Base-by-base conservation (phyloP, 768 basidiomycete genomes). In the Collybia sordida region DNA sequence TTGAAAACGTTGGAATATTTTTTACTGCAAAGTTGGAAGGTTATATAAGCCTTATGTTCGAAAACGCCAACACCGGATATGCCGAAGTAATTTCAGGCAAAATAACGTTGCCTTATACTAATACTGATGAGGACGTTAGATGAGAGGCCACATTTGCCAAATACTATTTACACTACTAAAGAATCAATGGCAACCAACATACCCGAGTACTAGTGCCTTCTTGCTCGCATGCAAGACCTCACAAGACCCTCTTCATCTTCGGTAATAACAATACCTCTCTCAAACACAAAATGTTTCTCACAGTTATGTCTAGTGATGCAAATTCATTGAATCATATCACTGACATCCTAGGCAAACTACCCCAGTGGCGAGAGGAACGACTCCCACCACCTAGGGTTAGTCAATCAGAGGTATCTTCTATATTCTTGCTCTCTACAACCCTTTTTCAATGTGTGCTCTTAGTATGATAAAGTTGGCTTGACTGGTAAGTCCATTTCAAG, bases 381-480 rank as follows among this genome's bases (percentile, higher is more conserved):
- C 79, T 94, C 21, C 82, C 92, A 22, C 92, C 93, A 46, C 93
- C 93, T 0, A 80, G 90, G 50, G 90, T 90, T 50, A 86, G 80
- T 53, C 88, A 93, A 61, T 96, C 93, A 7, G 80, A 83, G 69
- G 86, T 79, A 59, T 36, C 70, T 64, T 34, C 17, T 15, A 40
- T 39, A 23, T 23, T 21, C 35, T n/a, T 24, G 25, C 34, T 12
- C 37, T 41, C n/a, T 36, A 19, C 42, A 21, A 27, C 11, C 31
- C 31, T 21, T 47, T 59, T 42, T 45, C 52, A 43, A 60, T 38
- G 47, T 28, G 40, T 8, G 43, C 22, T 41, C 42, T 52, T 18
- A 90, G 78, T 94, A 94, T 64, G 93, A 96, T 69, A 93, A 90
- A 72, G 82, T 91, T 53, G 90, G 90, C 2, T 69, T 91, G 49